Evolutionary conservation across 768 basidiomycete species (phyloP).

Genomic region (Boletus vinaceobasis): DNA sequence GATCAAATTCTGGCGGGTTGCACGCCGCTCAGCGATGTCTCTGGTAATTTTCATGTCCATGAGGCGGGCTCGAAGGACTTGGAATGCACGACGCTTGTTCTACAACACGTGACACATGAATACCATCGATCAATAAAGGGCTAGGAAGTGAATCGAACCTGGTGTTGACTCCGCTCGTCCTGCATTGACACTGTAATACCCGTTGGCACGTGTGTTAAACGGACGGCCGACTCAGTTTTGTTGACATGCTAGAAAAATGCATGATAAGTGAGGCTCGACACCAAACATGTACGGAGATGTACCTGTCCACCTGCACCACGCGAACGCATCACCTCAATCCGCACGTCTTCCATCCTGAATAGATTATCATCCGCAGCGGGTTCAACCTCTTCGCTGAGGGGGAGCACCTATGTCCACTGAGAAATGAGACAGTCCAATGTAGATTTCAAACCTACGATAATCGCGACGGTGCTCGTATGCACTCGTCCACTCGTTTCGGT

Average conservation of each 20-base stretch:
- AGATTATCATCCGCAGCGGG: slow-evolving; percentile 53
- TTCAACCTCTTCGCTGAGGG: slow-evolving; percentile 67
- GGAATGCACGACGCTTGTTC: slow-evolving; percentile 93
- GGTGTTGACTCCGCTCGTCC: slow-evolving; percentile 94
- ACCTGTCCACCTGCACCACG: slow-evolving; percentile 98
- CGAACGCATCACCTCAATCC: slow-evolving; percentile 91
- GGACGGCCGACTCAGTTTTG: slow-evolving; percentile 96
- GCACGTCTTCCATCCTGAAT: slow-evolving; percentile 82
- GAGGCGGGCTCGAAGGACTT: slow-evolving; percentile 80
- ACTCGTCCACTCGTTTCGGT: slow-evolving; percentile 86
- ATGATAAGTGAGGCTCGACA: background rate
- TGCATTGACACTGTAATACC: slow-evolving; percentile 98
- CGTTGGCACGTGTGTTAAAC: slow-evolving; percentile 88
- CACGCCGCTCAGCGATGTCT: slow-evolving; percentile 69
- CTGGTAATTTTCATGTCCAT: slow-evolving; percentile 73
- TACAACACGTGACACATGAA: slow-evolving; percentile 26
- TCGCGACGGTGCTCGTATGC: slow-evolving; percentile 62
- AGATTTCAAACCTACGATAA: slow-evolving; percentile 12
- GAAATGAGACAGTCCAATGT: background rate
- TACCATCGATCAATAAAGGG: background rate
- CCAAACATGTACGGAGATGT: slow-evolving; percentile 7
- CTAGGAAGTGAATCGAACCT: slow-evolving; percentile 42
- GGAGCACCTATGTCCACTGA: slow-evolving; percentile 61
- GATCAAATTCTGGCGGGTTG: slow-evolving; percentile 68
- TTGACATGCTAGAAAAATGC: slow-evolving; percentile 81